Conservation (phyloP, 441 rosid genomes). For the Geranium incanum region DNA sequence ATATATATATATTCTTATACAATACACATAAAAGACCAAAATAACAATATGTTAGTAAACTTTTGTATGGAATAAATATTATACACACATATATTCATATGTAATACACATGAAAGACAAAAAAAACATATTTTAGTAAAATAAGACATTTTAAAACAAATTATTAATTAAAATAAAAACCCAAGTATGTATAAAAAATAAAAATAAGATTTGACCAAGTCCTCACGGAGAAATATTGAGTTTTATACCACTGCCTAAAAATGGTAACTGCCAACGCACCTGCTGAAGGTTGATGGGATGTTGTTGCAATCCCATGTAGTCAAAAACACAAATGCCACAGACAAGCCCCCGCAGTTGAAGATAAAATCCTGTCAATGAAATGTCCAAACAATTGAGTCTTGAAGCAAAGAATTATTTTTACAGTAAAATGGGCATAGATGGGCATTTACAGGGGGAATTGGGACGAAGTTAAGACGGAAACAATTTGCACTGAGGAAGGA, state of each 20-base stretch:
- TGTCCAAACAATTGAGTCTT: neutral
- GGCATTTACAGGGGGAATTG: constrained; percentile 53
- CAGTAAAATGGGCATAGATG: neutral
- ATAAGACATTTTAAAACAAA: no score
- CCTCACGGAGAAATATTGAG: no score
- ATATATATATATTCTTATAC: no score
- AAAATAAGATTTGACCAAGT: no score
- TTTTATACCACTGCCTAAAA: neutral
- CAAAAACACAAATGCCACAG: constrained; percentile 69
- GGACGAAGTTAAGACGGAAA: constrained; percentile 75
- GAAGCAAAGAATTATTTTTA: neutral
- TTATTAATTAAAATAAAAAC: no score
- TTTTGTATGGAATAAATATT: no score
- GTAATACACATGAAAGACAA: no score
- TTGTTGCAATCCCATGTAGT: constrained; percentile 58
- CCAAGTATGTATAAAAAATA: no score
- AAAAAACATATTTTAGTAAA: no score
- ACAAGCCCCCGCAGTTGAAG: constrained; percentile 83
- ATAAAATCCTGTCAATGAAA: constrained; percentile 48
- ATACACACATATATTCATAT: no score
- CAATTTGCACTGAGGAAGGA: constrained; percentile 60
- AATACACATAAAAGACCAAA: no score
- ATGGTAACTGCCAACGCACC: constrained; percentile 29
- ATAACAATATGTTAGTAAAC: no score
- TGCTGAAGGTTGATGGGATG: constrained; percentile 40